Conservation (phyloP, 192 early-diverging fungal genomes). For the Coemansia sp. region DNA sequence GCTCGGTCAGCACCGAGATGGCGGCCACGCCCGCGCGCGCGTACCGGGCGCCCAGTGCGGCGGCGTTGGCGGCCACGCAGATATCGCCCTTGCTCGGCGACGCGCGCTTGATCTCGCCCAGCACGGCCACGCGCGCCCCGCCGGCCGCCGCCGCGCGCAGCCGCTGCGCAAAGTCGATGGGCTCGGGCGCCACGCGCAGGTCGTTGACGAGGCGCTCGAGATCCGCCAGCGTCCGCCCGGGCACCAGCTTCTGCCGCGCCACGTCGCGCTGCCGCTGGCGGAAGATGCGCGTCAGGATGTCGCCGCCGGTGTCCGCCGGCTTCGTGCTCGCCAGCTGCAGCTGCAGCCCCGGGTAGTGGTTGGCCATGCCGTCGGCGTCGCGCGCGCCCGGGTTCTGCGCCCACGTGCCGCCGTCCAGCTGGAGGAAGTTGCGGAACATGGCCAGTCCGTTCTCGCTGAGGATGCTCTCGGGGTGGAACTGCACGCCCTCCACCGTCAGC, state of each 20-base stretch:
- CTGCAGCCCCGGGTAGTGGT: conserved; percentile 29
- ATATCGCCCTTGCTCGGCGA: conserved; percentile 96
- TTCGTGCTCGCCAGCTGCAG: neutral
- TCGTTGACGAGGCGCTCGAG: conserved; percentile 64
- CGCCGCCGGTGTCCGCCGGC: conserved; percentile 21
- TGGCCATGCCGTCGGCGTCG: conserved; percentile 16
- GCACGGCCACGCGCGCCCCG: conserved; percentile 62
- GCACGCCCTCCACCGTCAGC: conserved; percentile 91
- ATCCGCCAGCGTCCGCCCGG: conserved; percentile 71
- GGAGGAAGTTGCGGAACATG: conserved; percentile 91
- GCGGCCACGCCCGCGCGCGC: conserved; percentile 86
- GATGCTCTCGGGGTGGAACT: conserved; percentile 98
- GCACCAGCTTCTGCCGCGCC: conserved; percentile 61
- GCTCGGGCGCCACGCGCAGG: conserved; percentile 67
- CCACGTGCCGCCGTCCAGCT: conserved; percentile 87
- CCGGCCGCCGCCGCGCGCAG: conserved; percentile 37
- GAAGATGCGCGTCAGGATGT: conserved; percentile 83
- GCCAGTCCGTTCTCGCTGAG: conserved; percentile 86
- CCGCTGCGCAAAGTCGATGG: conserved; percentile 77
- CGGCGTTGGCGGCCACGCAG: conserved; percentile 77
- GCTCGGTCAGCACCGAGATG: conserved; percentile 97
- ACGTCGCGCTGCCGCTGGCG: conserved; percentile 82
- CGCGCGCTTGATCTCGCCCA: conserved; percentile 99
- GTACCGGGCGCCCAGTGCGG: conserved; percentile 83
- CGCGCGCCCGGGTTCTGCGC: conserved; percentile 58